Base-by-base conservation (phyloP, 345 rosid species). In the Corchorus capsularis region DNA sequence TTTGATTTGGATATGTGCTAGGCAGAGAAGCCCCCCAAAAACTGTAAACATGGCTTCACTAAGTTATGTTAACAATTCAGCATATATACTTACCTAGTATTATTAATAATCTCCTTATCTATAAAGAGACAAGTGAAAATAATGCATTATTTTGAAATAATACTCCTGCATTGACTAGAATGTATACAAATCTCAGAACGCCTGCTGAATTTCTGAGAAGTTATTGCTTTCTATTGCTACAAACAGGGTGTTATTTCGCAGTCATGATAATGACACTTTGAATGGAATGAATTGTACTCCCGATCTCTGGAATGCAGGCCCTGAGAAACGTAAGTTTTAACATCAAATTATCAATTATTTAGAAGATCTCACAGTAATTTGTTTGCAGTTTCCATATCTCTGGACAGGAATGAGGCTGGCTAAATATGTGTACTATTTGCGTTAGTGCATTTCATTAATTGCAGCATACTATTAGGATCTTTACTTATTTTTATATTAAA, bases 281-380 rank as follows among this genome's bases (percentile, higher is more conserved):
- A 75, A 77, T 69, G 85, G 77, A 83, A 66, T 43, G 65, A 64
- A 78, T 66, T 34, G 72, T 68, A 79, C 69, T 60, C 12, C 19
- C 4, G 84, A 83, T 81, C 74, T 71, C 55, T 63, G 34, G 82
- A 72, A 70, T 77, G 84, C 65, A 55, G 80, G 82, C 69, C 41
- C 79, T 82, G 84, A 83, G 72, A 85, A 81, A 54, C 64, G 93
- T 90, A 83, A 82, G 83, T 78, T 53, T 68, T 61, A 65, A 63
- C 68, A 60, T 73, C 41, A 72, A 54, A 60, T 64, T 68, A 53
- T 76, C 39, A 57, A 71, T 67, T 71, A 67, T 17, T 4, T 35
- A 65, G 34, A 75, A 63, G 63, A 62, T 75, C 83, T 79, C 11
- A 73, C 27, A 69, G 63, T 80, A 54, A 20, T 56, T 73, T 22